Conservation (phyloP, 495 filamentous ascomycete species). For the Barbatosphaeria neglecta region DNA sequence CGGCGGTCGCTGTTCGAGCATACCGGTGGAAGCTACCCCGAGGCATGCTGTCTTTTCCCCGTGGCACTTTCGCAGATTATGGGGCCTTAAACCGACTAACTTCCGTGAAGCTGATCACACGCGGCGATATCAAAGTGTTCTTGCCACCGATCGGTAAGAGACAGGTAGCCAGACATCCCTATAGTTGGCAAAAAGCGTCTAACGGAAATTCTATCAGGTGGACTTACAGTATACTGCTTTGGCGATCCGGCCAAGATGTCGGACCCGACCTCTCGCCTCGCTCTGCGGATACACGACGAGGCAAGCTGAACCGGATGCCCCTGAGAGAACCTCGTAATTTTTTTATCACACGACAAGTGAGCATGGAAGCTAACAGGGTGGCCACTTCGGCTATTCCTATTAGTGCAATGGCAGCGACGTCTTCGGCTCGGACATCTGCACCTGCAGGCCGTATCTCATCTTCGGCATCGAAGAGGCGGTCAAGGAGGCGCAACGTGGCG, state of each 20-base stretch:
- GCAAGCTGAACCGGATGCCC: slow-evolving; percentile 13
- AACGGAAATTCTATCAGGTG: slow-evolving; percentile 40
- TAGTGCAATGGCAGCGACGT: slow-evolving; percentile 93
- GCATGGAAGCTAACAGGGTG: slow-evolving; percentile 16
- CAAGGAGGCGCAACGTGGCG: slow-evolving; percentile 88
- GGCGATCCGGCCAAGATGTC: slow-evolving; percentile 89
- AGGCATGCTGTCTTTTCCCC: slow-evolving; percentile 28
- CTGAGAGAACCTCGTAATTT: not conserved
- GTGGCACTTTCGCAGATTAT: not conserved
- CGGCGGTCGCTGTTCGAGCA: slow-evolving; percentile 86
- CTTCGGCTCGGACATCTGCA: slow-evolving; percentile 97
- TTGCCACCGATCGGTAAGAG: slow-evolving; percentile 70
- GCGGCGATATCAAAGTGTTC: slow-evolving; percentile 90
- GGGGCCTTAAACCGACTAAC: slow-evolving; percentile 7
- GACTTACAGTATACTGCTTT: slow-evolving; percentile 94
- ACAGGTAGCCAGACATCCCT: slow-evolving; percentile 1
- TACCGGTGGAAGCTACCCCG: slow-evolving; percentile 85
- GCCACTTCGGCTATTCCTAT: no score
- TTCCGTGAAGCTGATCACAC: slow-evolving; percentile 59
- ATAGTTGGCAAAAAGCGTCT: slow-evolving; percentile 16
- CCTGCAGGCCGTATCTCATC: slow-evolving; percentile 90
- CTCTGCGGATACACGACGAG: slow-evolving; percentile 91
- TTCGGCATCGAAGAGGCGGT: slow-evolving; percentile 96
- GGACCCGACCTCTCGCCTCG: slow-evolving; percentile 70
- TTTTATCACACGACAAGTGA: slow-evolving; percentile 2